phyloP scores from a whole-genome alignment of 148 eudicot genomes.

The Vaccinium macrocarpon region DNA sequence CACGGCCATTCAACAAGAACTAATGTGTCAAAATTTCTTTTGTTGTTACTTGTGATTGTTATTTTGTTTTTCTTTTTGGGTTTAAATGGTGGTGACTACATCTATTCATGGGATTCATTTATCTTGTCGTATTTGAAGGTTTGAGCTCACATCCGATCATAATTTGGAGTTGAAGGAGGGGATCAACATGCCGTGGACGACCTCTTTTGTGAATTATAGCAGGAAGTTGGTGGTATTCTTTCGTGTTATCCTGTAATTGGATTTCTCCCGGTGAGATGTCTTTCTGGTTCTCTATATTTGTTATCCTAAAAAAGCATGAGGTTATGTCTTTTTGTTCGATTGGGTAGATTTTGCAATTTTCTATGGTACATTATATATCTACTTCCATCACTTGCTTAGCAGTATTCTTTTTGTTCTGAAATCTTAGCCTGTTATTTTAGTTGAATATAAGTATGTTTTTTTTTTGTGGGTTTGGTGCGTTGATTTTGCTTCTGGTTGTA shows the following conservation, averaged over 20 bases:
- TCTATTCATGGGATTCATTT: constrained; percentile 3
- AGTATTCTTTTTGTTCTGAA: neutral
- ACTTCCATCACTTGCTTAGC: neutral
- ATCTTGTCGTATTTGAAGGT: neutral
- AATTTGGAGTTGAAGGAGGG: constrained; percentile 16
- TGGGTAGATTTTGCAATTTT: neutral
- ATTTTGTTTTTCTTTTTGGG: neutral
- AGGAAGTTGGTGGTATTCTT: constrained; percentile 64
- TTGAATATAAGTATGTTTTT: neutral
- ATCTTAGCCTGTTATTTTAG: neutral
- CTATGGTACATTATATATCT: neutral
- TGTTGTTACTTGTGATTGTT: neutral
- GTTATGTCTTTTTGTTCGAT: neutral
- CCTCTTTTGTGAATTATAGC: constrained; percentile 30
- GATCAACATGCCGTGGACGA: constrained; percentile 57
- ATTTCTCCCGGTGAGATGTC: constrained; percentile 28
- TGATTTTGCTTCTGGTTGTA: neutral
- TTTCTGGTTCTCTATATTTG: neutral
- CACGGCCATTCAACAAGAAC: neutral
- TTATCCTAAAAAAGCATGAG: neutral
- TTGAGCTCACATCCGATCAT: constrained; percentile 3
- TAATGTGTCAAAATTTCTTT: neutral
- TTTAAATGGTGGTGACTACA: neutral
- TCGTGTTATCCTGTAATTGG: constrained; percentile 51
- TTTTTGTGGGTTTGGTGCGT: neutral